A percentile compares a stretch with the other conserved stretches of the same genome.
Evolutionary conservation across 768 basidiomycete species (phyloP).

Genomic region (Russula griseocarnosa): DNA sequence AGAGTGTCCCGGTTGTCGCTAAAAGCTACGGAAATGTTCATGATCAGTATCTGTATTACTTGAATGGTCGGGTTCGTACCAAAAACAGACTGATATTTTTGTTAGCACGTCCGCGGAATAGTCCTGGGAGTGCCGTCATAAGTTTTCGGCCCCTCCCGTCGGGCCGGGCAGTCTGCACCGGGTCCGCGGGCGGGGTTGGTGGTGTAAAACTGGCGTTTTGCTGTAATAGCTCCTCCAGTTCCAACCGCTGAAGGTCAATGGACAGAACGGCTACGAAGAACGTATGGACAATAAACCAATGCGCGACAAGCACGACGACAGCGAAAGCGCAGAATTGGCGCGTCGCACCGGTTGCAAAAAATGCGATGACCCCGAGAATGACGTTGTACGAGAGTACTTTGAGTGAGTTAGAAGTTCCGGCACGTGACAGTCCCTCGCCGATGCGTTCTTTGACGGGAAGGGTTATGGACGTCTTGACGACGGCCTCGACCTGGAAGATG

Average conservation of each 20-base stretch:
- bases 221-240: conserved; percentile 83
- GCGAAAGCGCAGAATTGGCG: conserved; percentile 93
- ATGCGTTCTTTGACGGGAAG: conserved; percentile 89
- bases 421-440: conserved; percentile 81
- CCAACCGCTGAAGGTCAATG: conserved; percentile 92
- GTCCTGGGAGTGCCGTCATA: conserved; percentile 40
- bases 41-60: conserved; percentile 3
- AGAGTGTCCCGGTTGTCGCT: conserved; percentile 69
- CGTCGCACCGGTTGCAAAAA: conserved; percentile 73
- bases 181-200: conserved; percentile 32
- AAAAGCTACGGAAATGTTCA: conserved; percentile 52
- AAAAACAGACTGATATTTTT: conserved; percentile 80
- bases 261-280: conserved; percentile 94
- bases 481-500: conserved; percentile 68
- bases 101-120: conserved; percentile 61
- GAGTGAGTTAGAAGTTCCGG: conserved; percentile 87
- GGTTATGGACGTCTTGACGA: conserved; percentile 78
- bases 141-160: conserved; percentile 45
- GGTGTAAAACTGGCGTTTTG: conserved; percentile 61
- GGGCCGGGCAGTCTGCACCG: conserved; percentile 28
- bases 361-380: conserved; percentile 72
- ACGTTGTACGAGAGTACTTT: conserved; percentile 86
- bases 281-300: conserved; percentile 96
- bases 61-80: conserved; percentile 40
- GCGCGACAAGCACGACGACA: conserved; percentile 89